Percentiles rank a stretch among this genome's conserved stretches.
phyloP scores from a whole-genome alignment of 2,329 filamentous ascomycete species.

The Fusarium sp. region DNA sequence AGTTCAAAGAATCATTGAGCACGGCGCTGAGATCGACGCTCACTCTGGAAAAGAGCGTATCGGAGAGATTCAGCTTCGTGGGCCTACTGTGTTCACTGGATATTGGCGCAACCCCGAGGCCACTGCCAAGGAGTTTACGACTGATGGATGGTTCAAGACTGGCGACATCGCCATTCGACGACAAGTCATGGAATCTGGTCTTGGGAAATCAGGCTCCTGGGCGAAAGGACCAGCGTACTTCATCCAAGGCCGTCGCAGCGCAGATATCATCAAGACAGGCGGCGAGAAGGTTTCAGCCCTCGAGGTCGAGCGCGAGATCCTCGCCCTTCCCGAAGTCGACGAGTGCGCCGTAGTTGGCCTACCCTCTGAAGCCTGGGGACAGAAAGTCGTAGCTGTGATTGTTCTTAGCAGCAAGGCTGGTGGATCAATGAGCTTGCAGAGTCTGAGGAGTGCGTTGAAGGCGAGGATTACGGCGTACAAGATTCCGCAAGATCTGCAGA shows the following conservation, averaged over 20 bases:
- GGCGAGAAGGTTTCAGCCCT: slow-evolving; percentile 91
- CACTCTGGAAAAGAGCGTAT: slow-evolving; percentile 66
- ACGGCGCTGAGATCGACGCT: slow-evolving; percentile 64
- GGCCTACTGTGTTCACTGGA: neutral
- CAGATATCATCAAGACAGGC: slow-evolving; percentile 97
- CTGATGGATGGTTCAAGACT: slow-evolving; percentile 15
- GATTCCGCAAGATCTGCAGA: slow-evolving; percentile 86
- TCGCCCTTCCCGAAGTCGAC: slow-evolving; percentile 78
- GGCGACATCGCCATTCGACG: slow-evolving; percentile 6
- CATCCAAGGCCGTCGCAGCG: slow-evolving; percentile 85
- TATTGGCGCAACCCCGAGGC: slow-evolving; percentile 13
- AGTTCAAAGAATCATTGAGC: slow-evolving; percentile 64
- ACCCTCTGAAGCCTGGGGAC: slow-evolving; percentile 88
- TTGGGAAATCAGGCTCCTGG: slow-evolving; percentile 57
- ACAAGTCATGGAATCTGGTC: slow-evolving; percentile 55
- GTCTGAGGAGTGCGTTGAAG: slow-evolving; percentile 83
- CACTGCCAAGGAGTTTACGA: neutral
- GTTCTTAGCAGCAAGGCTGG: slow-evolving; percentile 68
- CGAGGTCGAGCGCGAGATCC: slow-evolving; percentile 91
- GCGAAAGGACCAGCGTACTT: slow-evolving; percentile 79
- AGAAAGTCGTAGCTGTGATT: slow-evolving; percentile 89
- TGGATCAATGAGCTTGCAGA: slow-evolving; percentile 67
- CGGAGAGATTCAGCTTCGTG: slow-evolving; percentile 76
- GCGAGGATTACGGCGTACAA: slow-evolving; percentile 83
- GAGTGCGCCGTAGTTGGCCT: slow-evolving; percentile 91